Percentiles rank a stretch among this genome's conserved stretches.
These are phyloP conservation scores for Neurospora intermedia DNA, from an alignment of 495 filamentous ascomycete genomes.

Conservation along the genomic window DNA sequence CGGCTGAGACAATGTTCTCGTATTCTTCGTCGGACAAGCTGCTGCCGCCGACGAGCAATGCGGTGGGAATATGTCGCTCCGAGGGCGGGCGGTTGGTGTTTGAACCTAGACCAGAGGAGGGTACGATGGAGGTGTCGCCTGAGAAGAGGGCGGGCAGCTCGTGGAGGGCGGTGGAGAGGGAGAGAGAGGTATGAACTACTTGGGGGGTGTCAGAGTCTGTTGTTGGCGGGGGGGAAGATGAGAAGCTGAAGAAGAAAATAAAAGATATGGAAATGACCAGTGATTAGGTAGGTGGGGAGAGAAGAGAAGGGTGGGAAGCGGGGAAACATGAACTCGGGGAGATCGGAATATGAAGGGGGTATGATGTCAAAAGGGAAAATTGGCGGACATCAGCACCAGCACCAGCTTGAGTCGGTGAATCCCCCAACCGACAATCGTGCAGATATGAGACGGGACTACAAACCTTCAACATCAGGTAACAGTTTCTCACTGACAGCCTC, in stretches of 20 bases:
- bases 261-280: no score
- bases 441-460: no score
- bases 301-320: no score
- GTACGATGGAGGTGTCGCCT: conserved; percentile 7
- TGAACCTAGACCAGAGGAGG: conserved; percentile 16
- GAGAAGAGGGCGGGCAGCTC: conserved; percentile 23
- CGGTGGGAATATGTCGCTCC: conserved; percentile 13
- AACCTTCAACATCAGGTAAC: conserved; percentile 17
- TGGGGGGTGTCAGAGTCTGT: not conserved
- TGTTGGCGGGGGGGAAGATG: no score
- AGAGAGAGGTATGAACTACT: conserved; percentile 22
- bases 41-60: conserved; percentile 21
- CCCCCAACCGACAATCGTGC: no score
- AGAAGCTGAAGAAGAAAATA: no score
- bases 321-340: no score
- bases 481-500: conserved; percentile 19
- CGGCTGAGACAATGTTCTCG: conserved; percentile 14
- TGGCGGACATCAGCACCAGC: no score
- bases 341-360: no score
- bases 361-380: no score
- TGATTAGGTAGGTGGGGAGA: no score
- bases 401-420: no score
- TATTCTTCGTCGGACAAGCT: conserved; percentile 21
- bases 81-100: conserved; percentile 5
- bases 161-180: conserved; percentile 11